phyloP scores from a whole-genome alignment of 768 basidiomycete genomes.

The Phlebiopsis gigantea region DNA sequence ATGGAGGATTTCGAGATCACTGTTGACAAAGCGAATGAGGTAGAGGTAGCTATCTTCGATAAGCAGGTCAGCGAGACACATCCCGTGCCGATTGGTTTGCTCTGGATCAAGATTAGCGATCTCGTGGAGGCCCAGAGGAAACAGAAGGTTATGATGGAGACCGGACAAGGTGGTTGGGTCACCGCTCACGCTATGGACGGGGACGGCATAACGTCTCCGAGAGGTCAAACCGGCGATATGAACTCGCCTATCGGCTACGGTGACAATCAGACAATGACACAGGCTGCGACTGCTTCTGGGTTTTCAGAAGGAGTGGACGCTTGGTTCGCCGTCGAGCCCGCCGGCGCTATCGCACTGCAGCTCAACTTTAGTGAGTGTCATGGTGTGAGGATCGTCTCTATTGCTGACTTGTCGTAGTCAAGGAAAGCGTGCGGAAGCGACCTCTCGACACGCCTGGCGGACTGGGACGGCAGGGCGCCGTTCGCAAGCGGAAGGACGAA shows the following conservation, averaged over 20 bases:
- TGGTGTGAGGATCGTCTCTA: background rate
- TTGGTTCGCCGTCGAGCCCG: conserved; percentile 97
- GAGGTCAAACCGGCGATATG: conserved; percentile 27
- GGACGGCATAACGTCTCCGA: conserved; percentile 41
- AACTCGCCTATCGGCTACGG: conserved; percentile 35
- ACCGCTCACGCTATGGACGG: conserved; percentile 88
- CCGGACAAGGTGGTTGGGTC: conserved; percentile 89
- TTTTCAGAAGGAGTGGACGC: conserved; percentile 82
- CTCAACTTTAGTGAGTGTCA: conserved; percentile 83
- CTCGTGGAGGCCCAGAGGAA: conserved; percentile 89
- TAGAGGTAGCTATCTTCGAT: conserved; percentile 94
- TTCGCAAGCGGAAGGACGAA: conserved; percentile 96
- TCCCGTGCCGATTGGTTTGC: conserved; percentile 85
- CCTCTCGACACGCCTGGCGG: conserved; percentile 90
- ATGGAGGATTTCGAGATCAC: conserved; percentile 95
- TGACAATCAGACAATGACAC: conserved; percentile 13
- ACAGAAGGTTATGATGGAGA: conserved; percentile 87
- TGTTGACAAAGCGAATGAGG: conserved; percentile 97
- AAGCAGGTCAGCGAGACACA: conserved; percentile 78
- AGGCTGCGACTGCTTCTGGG: conserved; percentile 9
- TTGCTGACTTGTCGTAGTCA: conserved; percentile 52
- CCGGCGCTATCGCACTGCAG: conserved; percentile 83
- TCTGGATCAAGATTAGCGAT: conserved; percentile 94
- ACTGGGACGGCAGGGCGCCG: conserved; percentile 94
- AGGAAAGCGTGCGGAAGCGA: conserved; percentile 95